These are phyloP conservation scores for Epithele typhae DNA, from an alignment of 768 basidiomycete species.

Conservation along the genomic window DNA sequence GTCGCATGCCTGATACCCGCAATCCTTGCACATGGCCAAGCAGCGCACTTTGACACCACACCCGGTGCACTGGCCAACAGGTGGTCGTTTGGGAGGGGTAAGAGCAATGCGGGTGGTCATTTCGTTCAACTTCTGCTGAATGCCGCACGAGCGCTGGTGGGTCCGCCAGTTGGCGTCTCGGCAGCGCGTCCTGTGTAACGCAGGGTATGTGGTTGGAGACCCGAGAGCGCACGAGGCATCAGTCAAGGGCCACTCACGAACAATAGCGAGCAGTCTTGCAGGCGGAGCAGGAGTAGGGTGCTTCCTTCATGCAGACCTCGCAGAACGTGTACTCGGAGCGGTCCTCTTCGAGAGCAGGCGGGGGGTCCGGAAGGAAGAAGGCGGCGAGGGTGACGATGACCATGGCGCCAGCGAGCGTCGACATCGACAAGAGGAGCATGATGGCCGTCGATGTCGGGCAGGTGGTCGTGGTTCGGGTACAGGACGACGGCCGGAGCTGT, in stretches of 20 bases:
- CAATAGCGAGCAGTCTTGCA: conserved; percentile 18
- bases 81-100: conserved; percentile 22
- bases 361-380: conserved; percentile 11
- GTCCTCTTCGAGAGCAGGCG: conserved; percentile 12
- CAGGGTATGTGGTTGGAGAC: background rate
- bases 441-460: background rate
- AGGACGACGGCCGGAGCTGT: conserved; percentile 4
- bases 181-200: conserved; percentile 17
- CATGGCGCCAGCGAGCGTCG: conserved; percentile 14
- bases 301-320: conserved; percentile 13
- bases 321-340: conserved; percentile 14
- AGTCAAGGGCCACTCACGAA: conserved; percentile 7
- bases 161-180: conserved; percentile 27
- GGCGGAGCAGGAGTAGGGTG: conserved; percentile 14
- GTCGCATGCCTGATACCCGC: conserved; percentile 32
- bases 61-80: conserved; percentile 25
- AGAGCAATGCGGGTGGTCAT: conserved; percentile 22
- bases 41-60: conserved; percentile 21
- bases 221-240: background rate
- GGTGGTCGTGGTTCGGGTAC: conserved; percentile 9
- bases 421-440: conserved; percentile 13
- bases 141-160: conserved; percentile 33
- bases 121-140: conserved; percentile 29
- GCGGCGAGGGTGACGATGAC: conserved; percentile 13
- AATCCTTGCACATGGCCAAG: conserved; percentile 26